Evolutionary conservation across 2,329 filamentous ascomycete species (phyloP).

Genomic region (Calycina marina): DNA sequence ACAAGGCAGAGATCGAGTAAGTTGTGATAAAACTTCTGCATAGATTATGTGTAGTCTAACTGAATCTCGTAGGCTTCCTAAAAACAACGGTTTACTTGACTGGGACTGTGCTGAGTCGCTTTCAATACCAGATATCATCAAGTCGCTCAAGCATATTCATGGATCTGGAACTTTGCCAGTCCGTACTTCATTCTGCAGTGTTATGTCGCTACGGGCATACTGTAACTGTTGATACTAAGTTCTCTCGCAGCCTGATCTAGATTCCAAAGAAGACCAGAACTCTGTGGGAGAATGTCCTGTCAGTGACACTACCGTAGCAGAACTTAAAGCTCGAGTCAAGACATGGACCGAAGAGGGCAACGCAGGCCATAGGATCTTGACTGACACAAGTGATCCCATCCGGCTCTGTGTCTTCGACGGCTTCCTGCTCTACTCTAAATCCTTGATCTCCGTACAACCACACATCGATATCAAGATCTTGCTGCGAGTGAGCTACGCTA

Average conservation of each 20-base stretch:
- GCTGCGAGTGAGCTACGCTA: slow-evolving; percentile 51
- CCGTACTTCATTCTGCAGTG: no score
- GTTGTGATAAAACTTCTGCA: slow-evolving; percentile 15
- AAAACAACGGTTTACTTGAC: slow-evolving; percentile 52
- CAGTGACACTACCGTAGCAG: slow-evolving; percentile 29
- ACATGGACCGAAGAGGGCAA: slow-evolving; percentile 31
- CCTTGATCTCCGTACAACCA: slow-evolving; percentile 34
- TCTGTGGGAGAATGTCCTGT: slow-evolving; percentile 41
- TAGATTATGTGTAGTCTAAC: background rate
- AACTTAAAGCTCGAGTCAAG: slow-evolving; percentile 32
- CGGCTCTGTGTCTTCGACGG: slow-evolving; percentile 68
- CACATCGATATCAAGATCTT: slow-evolving; percentile 67
- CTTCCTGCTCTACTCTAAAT: slow-evolving; percentile 64
- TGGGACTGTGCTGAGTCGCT: slow-evolving; percentile 85
- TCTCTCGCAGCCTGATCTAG: slow-evolving; percentile 29
- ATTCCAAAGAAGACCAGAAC: slow-evolving; percentile 50
- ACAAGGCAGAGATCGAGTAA: slow-evolving; percentile 61
- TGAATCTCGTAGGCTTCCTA: slow-evolving; percentile 33
- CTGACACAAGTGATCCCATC: slow-evolving; percentile 4
- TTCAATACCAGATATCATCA: slow-evolving; percentile 52
- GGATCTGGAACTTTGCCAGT: slow-evolving; percentile 50
- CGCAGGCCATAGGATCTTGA: slow-evolving; percentile 28
- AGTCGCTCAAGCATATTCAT: slow-evolving; percentile 56
- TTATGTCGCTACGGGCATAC: no score
- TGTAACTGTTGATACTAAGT: slow-evolving; percentile 2